Evolutionary conservation across 75 land plant genomes (phyloP), one percentile per base, ranked within the genome.

Genomic region (Ceratopteris richardii): DNA sequence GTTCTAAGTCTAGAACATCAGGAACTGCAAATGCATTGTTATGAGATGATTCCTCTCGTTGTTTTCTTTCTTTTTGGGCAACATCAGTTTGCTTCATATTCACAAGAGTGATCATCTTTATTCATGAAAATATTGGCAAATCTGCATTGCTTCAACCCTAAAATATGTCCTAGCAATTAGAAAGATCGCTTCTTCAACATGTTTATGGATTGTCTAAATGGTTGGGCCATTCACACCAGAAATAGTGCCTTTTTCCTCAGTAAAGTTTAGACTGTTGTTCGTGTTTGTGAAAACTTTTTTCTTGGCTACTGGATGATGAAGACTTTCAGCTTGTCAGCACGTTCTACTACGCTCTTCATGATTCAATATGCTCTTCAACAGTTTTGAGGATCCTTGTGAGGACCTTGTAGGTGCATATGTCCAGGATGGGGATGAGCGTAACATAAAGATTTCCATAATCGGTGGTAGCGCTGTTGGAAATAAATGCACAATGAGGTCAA

Each of bases 51-150:
- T 60, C 36, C 26, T 60, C 63, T 68, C 69, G 72, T 17, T 72
- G 67, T 44, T 55, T 62, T 20, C 59, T 78, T 29, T 61, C n/a
- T 54, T 31, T 58, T 56, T 5, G 74, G 47, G 42, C 62, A 30
- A 33, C 58, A 62, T 61, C 48, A 74, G 7, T 66, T 70, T 57
- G 75, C 68, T 67, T 55, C 80, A 25, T 78, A 83, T 75, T 79
- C 81, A 21, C 90, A 86, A 63, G 75, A 77, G 54, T 75, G 81
- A 59, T 81, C 98, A 69, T 67, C 98, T 40, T 83, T 80, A 36
- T 62, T 93, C 70, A 87, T 93, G 55, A 93, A 93, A 80, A 68
- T 89, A 36, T 72, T 93, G 55, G 98, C 98, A 42, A 93, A 93
- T 70, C 73, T 93, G 19, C 90, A 85, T 31, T 85, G 88, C 73